Base-by-base conservation (phyloP, 2,329 filamentous ascomycete genomes). In the Cercospora janseana region DNA sequence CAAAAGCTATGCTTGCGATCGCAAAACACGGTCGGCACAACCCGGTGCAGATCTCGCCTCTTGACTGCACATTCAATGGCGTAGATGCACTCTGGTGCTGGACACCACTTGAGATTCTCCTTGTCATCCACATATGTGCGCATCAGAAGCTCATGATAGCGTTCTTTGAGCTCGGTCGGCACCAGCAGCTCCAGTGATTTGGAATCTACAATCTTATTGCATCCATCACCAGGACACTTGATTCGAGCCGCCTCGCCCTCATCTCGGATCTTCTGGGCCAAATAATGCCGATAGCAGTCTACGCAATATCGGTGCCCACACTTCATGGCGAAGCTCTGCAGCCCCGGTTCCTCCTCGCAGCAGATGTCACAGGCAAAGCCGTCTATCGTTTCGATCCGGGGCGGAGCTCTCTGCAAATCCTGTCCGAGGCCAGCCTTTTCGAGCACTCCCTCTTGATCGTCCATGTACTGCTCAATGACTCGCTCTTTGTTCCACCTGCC, bases 71-170 rank as follows among this genome's bases (percentile, higher is more conserved):
- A 98, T 65, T 97, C 88, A 38, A 98, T 76, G 9, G 92, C 93
- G 64, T 93, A 97, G 62, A 87, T 82, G 70, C 93, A 98, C 69
- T 98, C 92, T n/a, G 93, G 93, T 1, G 92, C 92, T 0, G 93
- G 93, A 68, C 93, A 98, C 93, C 93, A 98, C 69, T 95, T 95
- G 53, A 97, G 81, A 49, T 86, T 86, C 50, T 95, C 91, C 71
- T 90, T 95, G 70, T 98, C 92, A 69, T 98, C 93, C 53, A 98
- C 93, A 64, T 95, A 98, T 5, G 91, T 96, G 61, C 93, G 80
- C 64, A 88, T 95, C 26, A 98, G 82, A 12, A 98, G 79, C 60
- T 87, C 83, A 58, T 87, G 82, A 66, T 98, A 98, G 74, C 81
- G 76, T 31, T 78, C 75, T 51, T 75, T 78, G 23, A 84, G 69